These are phyloP conservation scores for Coprinopsis marcescibilis DNA, from an alignment of 768 basidiomycete genomes.

Conservation along the genomic window DNA sequence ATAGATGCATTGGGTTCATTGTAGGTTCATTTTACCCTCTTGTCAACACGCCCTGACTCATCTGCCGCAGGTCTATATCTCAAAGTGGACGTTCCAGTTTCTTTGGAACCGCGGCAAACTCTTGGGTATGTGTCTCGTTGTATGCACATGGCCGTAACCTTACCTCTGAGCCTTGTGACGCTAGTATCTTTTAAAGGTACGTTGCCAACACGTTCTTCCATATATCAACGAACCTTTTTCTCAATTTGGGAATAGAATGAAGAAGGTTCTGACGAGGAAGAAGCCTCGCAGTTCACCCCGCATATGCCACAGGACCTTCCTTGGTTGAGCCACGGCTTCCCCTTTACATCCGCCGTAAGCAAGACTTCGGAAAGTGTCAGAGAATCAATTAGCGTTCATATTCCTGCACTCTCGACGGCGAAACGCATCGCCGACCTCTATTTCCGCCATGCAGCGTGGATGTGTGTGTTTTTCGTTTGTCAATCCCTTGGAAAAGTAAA, in stretches of 20 bases:
- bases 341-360: conserved; percentile 41
- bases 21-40: conserved; percentile 32
- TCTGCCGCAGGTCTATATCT: conserved; percentile 49
- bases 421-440: conserved; percentile 44
- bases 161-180: conserved; percentile 13
- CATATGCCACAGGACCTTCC: conserved; percentile 47
- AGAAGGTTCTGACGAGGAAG: conserved; percentile 51
- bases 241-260: conserved; percentile 44
- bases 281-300: conserved; percentile 26
- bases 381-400: conserved; percentile 35
- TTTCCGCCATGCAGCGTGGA: conserved; percentile 66
- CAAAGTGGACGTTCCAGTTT: conserved; percentile 59
- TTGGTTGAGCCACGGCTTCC: conserved; percentile 58
- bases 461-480: conserved; percentile 37
- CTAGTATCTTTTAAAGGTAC: conserved; percentile 63
- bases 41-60: conserved; percentile 5
- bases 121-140: conserved; percentile 47
- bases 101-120: conserved; percentile 61
- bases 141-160: conserved; percentile 5
- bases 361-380: conserved; percentile 41
- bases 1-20: conserved; percentile 63
- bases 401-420: conserved; percentile 39
- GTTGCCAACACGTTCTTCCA: conserved; percentile 15
- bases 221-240: conserved; percentile 1
- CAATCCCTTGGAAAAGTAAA: conserved; percentile 2